These are phyloP conservation scores for Saraca asoca DNA, from an alignment of 331 rosid genomes.

Conservation along the genomic window DNA sequence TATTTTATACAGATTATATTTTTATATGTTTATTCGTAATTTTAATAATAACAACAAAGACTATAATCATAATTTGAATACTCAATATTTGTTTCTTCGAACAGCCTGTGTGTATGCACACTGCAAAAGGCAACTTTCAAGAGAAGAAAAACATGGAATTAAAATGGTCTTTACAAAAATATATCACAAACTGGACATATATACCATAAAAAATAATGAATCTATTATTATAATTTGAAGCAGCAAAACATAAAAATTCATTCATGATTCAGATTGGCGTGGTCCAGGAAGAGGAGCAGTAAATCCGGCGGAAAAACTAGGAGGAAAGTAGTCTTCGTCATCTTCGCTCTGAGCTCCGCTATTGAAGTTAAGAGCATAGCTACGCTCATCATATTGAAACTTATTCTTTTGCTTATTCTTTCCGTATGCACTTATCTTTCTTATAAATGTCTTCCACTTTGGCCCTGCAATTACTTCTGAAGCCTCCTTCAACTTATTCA, in stretches of 20 bases:
- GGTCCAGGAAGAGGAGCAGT: constrained; percentile 43
- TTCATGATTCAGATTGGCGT: constrained; percentile 27
- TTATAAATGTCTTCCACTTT: constrained; percentile 62
- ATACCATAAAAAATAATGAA: no score
- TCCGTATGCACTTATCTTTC: constrained; percentile 58
- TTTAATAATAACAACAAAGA: no score
- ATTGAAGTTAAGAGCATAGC: constrained; percentile 79
- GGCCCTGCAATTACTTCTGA: constrained; percentile 67
- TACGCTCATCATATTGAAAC: constrained; percentile 63
- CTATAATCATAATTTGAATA: no score
- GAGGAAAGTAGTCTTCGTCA: constrained; percentile 44
- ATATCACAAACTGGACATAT: no score
- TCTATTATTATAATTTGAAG: no score
- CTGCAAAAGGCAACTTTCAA: no score
- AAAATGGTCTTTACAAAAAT: no score
- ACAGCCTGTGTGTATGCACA: no score
- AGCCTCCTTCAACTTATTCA: constrained; percentile 48
- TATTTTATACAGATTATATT: no score
- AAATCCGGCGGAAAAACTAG: constrained; percentile 49
- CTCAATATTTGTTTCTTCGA: no score
- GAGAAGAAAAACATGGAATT: background rate
- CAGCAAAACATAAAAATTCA: background rate
- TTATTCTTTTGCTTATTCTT: constrained; percentile 37
- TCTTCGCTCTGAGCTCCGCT: constrained; percentile 43
- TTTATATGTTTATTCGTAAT: no score